These are phyloP conservation scores for Nemania sp. DNA, from an alignment of 2,329 filamentous ascomycete species.

Conservation along the genomic window DNA sequence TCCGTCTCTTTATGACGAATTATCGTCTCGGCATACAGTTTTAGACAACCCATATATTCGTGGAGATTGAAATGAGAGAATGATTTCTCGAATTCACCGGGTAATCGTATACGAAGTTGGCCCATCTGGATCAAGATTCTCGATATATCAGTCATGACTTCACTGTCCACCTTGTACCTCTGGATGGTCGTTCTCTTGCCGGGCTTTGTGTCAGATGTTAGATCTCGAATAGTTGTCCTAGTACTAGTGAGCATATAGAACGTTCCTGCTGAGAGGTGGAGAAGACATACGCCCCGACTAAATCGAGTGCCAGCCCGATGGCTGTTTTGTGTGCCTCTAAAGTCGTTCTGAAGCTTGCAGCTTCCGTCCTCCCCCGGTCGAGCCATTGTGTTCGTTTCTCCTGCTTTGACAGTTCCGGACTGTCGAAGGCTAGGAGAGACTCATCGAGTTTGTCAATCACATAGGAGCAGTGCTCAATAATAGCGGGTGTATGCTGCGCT, in stretches of 20 bases:
- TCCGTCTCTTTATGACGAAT: constrained; percentile 42
- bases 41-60: constrained; percentile 76
- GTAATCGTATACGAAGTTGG: constrained; percentile 49
- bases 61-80: constrained; percentile 77
- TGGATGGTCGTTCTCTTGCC: constrained; percentile 43
- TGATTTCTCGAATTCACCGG: constrained; percentile 68
- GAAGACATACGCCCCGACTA: constrained; percentile 54
- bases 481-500: constrained; percentile 52
- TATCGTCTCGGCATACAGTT: constrained; percentile 66
- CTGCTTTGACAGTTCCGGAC: constrained; percentile 49
- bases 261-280: constrained; percentile 8
- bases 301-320: constrained; percentile 56
- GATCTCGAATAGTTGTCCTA: constrained; percentile 48
- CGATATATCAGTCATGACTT: constrained; percentile 50
- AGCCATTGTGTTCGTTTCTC: constrained; percentile 56
- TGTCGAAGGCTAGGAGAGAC: constrained; percentile 51
- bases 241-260: constrained; percentile 39
- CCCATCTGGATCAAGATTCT: constrained; percentile 53
- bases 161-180: constrained; percentile 41
- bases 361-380: constrained; percentile 50
- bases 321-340: constrained; percentile 56
- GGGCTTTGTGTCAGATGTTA: constrained; percentile 38
- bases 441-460: constrained; percentile 55
- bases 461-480: constrained; percentile 53
- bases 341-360: constrained; percentile 50